Evolutionary conservation across 2,329 filamentous ascomycete species (phyloP), one percentile per base, ranked within the genome.

Genomic region (Stachybotrys echinatus): DNA sequence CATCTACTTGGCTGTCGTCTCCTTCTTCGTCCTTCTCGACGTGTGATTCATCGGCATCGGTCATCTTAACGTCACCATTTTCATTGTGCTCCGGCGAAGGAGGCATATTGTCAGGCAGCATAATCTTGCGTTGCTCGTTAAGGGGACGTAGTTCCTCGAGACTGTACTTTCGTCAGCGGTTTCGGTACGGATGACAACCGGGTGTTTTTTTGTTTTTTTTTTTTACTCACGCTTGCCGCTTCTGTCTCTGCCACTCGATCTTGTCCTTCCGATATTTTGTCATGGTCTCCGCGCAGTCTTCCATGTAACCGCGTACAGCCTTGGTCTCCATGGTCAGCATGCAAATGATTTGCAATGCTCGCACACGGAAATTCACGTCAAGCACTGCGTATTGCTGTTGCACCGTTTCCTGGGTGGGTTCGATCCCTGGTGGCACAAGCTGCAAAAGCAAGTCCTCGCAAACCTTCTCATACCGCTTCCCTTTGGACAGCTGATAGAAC

Each of bases 191-290:
- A n/a, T n/a, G n/a, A n/a, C n/a, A n/a, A n/a, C n/a, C n/a, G n/a
- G n/a, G n/a, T n/a, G n/a, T n/a, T n/a, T n/a, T n/a, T n/a, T n/a
- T n/a, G n/a, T n/a, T n/a, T n/a, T n/a, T n/a, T n/a, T n/a, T n/a
- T n/a, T 23, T 14, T 21, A 77, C 81, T 68, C 73, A 85, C 80
- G 75, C 73, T 66, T 80, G 76, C 58, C 85, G 85, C 55, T 88
- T 84, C 58, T 88, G 83, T 56, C 91, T 83, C 70, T 97, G 92
- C 69, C 84, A 87, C 56, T 95, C 89, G 53, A 96, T 96, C 73
- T 96, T 96, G 65, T 95, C 88, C 68, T 99, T 99, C 46, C 94
- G 85, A 62, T 95, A 90, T 49, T 85, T 83, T 2, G 94, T 99
- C 92, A 97, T 96, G 48, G 90, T 88, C 62, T 92, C 89, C 55